These are phyloP conservation scores for Ashbya aceris DNA, from an alignment of 1,139 yeast genomes.

Conservation along the genomic window DNA sequence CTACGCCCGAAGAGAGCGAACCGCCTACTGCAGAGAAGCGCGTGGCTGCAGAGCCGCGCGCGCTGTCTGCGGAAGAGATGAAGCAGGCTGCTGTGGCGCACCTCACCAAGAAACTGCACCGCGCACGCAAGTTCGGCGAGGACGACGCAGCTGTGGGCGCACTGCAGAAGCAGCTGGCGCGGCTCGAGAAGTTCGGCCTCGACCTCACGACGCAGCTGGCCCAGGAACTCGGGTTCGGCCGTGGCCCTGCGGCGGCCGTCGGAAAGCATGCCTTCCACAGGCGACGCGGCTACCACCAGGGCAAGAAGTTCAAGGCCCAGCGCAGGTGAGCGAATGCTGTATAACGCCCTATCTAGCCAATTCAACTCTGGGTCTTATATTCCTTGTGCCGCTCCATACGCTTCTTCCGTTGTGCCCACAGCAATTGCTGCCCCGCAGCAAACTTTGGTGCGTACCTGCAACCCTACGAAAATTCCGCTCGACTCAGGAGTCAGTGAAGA, in stretches of 20 bases:
- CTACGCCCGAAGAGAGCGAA: conserved; percentile 12
- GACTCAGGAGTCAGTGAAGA: too few species aligned
- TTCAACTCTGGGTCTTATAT: too few species aligned
- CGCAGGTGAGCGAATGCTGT: conserved; percentile 2
- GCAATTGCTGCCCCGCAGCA: too few species aligned
- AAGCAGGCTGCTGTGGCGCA: conserved; percentile 61
- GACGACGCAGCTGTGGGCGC: conserved; percentile 38
- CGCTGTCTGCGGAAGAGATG: conserved; percentile 52
- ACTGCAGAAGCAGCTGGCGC: conserved; percentile 49
- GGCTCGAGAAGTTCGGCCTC: conserved; percentile 81
- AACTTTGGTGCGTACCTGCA: too few species aligned
- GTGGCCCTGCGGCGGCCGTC: conserved; percentile 10
- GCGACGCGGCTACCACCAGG: conserved; percentile 1
- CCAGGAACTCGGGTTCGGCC: conserved; percentile 48
- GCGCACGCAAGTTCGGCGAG: conserved; percentile 73
- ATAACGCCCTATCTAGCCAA: neutral
- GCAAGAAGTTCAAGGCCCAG: conserved; percentile 1
- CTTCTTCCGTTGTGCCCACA: too few species aligned
- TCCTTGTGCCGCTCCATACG: too few species aligned
- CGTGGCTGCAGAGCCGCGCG: conserved; percentile 9
- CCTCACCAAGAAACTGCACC: conserved; percentile 53
- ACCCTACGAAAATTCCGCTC: too few species aligned
- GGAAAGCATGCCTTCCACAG: conserved; percentile 2
- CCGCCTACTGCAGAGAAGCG: conserved; percentile 5
- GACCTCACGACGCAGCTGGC: conserved; percentile 61